Evolutionary conservation across 2,329 filamentous ascomycete genomes (phyloP).

Genomic region (Botrytis hyacinthi): DNA sequence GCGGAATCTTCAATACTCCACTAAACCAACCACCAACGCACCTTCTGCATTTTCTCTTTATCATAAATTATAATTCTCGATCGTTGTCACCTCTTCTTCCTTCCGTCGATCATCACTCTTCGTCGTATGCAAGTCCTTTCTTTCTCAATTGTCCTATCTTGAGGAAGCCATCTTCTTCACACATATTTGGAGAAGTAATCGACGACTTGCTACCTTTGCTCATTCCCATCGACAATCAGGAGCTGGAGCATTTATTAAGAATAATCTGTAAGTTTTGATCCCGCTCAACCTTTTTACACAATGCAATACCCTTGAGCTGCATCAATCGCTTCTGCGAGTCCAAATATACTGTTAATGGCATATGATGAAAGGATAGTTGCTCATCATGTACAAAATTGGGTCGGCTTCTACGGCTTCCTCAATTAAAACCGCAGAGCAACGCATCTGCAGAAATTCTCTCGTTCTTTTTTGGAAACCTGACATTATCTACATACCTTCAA

Average conservation of each 20-base stretch:
- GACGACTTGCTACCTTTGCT: slow-evolving; percentile 33
- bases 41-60: neutral
- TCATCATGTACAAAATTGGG: too few relatives aligned
- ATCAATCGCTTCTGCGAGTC: neutral
- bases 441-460: neutral
- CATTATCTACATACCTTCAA: neutral
- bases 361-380: neutral
- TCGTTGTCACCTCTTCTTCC: slow-evolving; percentile 15
- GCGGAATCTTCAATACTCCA: neutral
- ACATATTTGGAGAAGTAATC: slow-evolving; percentile 26
- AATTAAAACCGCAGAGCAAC: neutral
- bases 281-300: neutral
- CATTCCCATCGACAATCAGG: slow-evolving; percentile 26
- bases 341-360: neutral
- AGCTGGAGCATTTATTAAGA: slow-evolving; percentile 16
- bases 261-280: slow-evolving; percentile 5
- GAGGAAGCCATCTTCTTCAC: slow-evolving; percentile 21
- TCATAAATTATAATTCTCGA: neutral
- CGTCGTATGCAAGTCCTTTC: slow-evolving; percentile 15
- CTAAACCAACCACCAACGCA: neutral
- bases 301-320: neutral
- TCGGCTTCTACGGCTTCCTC: neutral
- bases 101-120: slow-evolving; percentile 20
- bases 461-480: neutral
- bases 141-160: slow-evolving; percentile 11